Conservation (phyloP, 257 asterid species). For the Avicennia marina region DNA sequence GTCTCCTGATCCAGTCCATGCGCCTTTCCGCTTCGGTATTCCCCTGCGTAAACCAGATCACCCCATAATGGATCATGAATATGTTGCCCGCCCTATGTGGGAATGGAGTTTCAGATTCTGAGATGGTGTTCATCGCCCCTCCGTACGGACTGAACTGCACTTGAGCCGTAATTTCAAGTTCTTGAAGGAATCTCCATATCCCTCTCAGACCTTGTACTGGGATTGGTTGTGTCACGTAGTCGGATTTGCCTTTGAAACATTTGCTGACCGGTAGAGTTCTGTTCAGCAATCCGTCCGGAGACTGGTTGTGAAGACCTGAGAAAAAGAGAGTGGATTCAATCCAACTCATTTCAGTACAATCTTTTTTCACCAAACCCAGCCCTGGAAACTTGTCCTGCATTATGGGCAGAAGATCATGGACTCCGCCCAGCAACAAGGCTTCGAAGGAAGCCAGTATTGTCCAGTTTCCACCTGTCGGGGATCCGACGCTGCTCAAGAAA, state of each 20-base stretch:
- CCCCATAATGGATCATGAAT: constrained; percentile 12
- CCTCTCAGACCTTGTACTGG: constrained; percentile 4
- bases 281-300: not conserved
- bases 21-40: not conserved
- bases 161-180: not conserved
- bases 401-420: constrained; percentile 23
- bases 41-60: not conserved
- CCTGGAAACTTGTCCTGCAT: constrained; percentile 38
- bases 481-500: not conserved
- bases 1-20: constrained; percentile 18
- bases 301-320: not conserved
- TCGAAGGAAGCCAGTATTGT: constrained; percentile 25
- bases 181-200: constrained; percentile 2
- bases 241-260: constrained; percentile 16
- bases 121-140: constrained; percentile 3
- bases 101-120: constrained; percentile 32
- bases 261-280: not conserved
- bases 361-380: constrained; percentile 31
- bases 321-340: constrained; percentile 25
- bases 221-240: constrained; percentile 14
- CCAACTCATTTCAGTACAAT: constrained; percentile 49
- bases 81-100: constrained; percentile 32
- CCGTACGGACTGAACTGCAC: constrained; percentile 8
- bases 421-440: constrained; percentile 34
- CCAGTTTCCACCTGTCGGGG: constrained; percentile 10